These are phyloP conservation scores for Furcasterigmium sp. DNA, from an alignment of 2,329 filamentous ascomycete genomes.

Conservation along the genomic window DNA sequence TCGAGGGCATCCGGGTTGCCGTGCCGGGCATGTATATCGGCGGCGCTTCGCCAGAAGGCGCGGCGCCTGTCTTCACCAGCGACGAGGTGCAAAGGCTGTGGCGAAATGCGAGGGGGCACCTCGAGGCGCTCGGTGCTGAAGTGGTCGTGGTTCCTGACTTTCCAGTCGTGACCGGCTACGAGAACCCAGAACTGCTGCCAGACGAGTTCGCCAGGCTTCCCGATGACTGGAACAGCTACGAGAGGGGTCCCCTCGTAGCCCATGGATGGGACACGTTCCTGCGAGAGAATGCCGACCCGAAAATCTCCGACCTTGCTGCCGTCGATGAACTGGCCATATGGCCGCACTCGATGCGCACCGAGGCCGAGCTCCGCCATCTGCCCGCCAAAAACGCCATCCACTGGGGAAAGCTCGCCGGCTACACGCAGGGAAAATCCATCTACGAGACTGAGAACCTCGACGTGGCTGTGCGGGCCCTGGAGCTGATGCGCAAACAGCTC, in stretches of 20 bases:
- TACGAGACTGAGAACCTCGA: conserved; percentile 35
- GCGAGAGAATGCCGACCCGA: conserved; percentile 30
- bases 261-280: conserved; percentile 47
- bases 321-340: conserved; percentile 34
- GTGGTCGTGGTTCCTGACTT: conserved; percentile 23
- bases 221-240: conserved; percentile 32
- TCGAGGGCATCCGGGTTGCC: conserved; percentile 39
- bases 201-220: neutral
- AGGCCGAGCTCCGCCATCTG: conserved; percentile 12
- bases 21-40: conserved; percentile 48
- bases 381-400: conserved; percentile 13
- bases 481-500: conserved; percentile 41
- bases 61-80: conserved; percentile 2
- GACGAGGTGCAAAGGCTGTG: conserved; percentile 16
- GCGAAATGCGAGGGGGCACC: conserved; percentile 23
- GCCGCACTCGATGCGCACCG: conserved; percentile 18
- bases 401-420: conserved; percentile 13
- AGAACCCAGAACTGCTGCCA: conserved; percentile 4
- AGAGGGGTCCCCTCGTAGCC: conserved; percentile 33
- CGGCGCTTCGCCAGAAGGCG: conserved; percentile 12
- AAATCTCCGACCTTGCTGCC: conserved; percentile 26
- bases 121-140: conserved; percentile 34
- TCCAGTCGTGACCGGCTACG: conserved; percentile 7
- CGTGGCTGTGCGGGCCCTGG: conserved; percentile 36
- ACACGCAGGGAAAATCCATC: conserved; percentile 21